Evolutionary conservation across 441 rosid species (phyloP), one percentile per base, ranked within the genome.

Genomic region (Euphorbia schlechtendalii): DNA sequence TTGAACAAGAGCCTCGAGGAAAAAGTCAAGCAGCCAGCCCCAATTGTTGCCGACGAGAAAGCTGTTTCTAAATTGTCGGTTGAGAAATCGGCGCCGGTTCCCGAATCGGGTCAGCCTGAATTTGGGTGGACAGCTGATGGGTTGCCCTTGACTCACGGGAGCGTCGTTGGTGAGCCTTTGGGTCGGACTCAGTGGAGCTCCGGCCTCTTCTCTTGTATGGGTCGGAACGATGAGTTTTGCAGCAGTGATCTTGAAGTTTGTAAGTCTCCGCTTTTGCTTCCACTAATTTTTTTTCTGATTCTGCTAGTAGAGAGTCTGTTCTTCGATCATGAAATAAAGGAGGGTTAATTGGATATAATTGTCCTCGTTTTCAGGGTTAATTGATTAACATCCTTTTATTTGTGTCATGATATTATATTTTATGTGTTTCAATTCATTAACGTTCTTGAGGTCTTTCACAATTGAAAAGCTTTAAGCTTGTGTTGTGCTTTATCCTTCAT

Each of bases 221-320:
- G 96, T 11, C 88, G 90, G 13, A 87, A 85, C 71, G 98, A 94
- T 65, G 96, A 86, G 59, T 89, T 94, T 76, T 91, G 96, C 69
- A 83, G 98, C 89, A 94, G 96, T 89, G 99, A 94, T 79, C 82
- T 94, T 66, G 98, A 94, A 94, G 99, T 94, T 82, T 94, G 99
- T 93, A 77, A 87, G 99, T 86, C 3, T 17, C 62, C 59, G 0
- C 34, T n/a, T n/a, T n/a, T n/a, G n/a, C n/a, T n/a, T n/a, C n/a
- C n/a, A n/a, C n/a, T n/a, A n/a, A n/a, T n/a, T n/a, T 3, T 22
- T 3, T 38, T 34, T 6, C 24, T 64, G 46, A 52, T 41, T 15
- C 17, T 24, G 60, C 3, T n/a, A 21, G 54, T 30, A n/a, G 12
- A 21, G 30, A 45, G 40, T 27, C 6, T 27, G 36, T 24, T 14